Base-by-base conservation (phyloP, 2,329 filamentous ascomycete species). In the Incumbomyces delicatus region DNA sequence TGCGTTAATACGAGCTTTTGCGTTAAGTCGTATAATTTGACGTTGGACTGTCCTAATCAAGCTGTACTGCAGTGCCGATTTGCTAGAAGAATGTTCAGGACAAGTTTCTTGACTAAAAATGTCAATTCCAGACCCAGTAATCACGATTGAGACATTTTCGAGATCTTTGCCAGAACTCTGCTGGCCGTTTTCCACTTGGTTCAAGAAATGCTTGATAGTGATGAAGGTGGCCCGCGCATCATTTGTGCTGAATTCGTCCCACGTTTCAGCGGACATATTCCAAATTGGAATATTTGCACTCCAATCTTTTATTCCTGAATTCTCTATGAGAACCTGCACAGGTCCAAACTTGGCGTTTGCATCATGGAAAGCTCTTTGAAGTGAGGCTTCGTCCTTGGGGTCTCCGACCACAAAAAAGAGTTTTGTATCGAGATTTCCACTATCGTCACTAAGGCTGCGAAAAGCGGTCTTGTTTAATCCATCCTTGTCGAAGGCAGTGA, bases 201-300 rank as follows among this genome's bases (percentile, higher is more conserved):
- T 66, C 5, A 78, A 60, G 57, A 77, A 77, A 49, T 76, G 71
- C 53, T 77, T 78, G 57, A 77, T 71, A 0, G 72, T 74, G 2
- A 78, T 61, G 50, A 75, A 77, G 1, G 72, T 75, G 4, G 72
- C 74, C 13, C 71, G 67, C 13, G 71, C 66, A 50, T 77, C 77
- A 17, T 66, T 65, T 17, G 63, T 61, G 52, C 76, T 75, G 1
- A 68, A 72, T 45, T 69, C 66, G 42, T 77, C 72, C 74, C 73
- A 77, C 1, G 68, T 60, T n/a, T 69, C 66, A 3, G 70, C 53
- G 0, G 71, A 67, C 44, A 76, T 63, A 20, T 76, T 68, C 74
- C 74, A 78, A 47, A 77, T 73, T 2, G 67, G 68, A 34, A 69
- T 69, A 41, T 66, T 62, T 40, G 62, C 61, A n/a, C 61, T 64